Evolutionary conservation across 75 land plant species (phyloP), one percentile per base, ranked within the genome.

Genomic region (Cupressus sempervirens): DNA sequence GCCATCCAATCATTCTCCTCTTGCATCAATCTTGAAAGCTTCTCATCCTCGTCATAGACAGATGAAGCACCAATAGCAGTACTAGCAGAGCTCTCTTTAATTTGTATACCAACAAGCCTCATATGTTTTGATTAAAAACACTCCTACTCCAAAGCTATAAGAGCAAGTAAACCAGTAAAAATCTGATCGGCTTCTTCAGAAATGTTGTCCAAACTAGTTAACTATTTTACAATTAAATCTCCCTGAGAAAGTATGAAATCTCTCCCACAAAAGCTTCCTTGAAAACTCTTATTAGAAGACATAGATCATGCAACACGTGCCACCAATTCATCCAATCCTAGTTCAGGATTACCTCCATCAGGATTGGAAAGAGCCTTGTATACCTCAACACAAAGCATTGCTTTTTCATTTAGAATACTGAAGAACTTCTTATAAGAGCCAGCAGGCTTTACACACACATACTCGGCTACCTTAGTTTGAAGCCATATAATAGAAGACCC

Each of bases 1-100:
- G 88, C 88, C 41, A 89, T 88, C 88, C 98, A 91, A 23, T 92
- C 86, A 58, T 98, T 98, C 75, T 93, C 91, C 62, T 98, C 96
- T 53, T 98, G 99, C 73, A 98, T 88, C 67, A 94, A 85, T 23
- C 90, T 87, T 12, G 99, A 98, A 73, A 93, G 83, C 83, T 97
- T 95, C 84, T 85, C 91, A 91, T 96, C 96, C 70, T 92, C 95
- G 50, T 36, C n/a, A n/a, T n/a, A n/a, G n/a, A n/a, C n/a, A n/a
- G n/a, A n/a, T n/a, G n/a, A n/a, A n/a, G n/a, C n/a, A 16, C 82
- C 85, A 76, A 7, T 56, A 20, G 82, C 81, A 30, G 80, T 13
- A 82, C 4, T n/a, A 54, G 82, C 54, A 83, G 50, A 45, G 41
- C 58, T 73, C 40, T 70, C 88, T 36, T 80, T 75, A 65, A 86